These are phyloP conservation scores for Solanum chiquidenum DNA, from an alignment of 257 asterid genomes.

Conservation along the genomic window DNA sequence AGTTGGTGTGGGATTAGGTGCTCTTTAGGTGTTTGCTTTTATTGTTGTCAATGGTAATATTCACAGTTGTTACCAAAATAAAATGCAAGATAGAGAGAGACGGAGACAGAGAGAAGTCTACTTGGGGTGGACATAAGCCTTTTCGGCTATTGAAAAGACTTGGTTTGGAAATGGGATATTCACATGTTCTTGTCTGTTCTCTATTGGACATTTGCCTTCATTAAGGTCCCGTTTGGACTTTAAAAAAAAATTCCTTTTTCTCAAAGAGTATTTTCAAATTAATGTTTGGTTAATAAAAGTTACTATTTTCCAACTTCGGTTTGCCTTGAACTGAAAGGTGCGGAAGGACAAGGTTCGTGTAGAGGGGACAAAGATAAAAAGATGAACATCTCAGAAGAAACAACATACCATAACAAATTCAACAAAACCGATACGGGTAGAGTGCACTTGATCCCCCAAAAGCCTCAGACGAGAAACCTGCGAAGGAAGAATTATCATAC, in stretches of 20 bases:
- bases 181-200: background rate
- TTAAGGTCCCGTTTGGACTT: background rate
- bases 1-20: background rate
- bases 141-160: background rate
- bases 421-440: conserved; percentile 84
- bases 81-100: background rate
- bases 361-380: background rate
- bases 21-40: background rate
- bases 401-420: conserved; percentile 64
- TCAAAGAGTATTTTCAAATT: background rate
- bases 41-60: background rate
- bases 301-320: background rate
- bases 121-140: background rate
- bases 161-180: background rate
- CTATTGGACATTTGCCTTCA: background rate
- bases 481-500: background rate
- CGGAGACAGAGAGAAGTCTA: background rate
- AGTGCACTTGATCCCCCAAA: conserved; percentile 87
- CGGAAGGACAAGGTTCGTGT: background rate
- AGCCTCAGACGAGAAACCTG: conserved; percentile 97
- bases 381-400: background rate
- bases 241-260: too few relatives aligned
- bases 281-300: background rate
- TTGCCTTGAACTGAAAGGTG: background rate
- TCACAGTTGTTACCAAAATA: background rate